Conservation (phyloP, 495 filamentous ascomycete genomes). For the Margaritispora aquatica region DNA sequence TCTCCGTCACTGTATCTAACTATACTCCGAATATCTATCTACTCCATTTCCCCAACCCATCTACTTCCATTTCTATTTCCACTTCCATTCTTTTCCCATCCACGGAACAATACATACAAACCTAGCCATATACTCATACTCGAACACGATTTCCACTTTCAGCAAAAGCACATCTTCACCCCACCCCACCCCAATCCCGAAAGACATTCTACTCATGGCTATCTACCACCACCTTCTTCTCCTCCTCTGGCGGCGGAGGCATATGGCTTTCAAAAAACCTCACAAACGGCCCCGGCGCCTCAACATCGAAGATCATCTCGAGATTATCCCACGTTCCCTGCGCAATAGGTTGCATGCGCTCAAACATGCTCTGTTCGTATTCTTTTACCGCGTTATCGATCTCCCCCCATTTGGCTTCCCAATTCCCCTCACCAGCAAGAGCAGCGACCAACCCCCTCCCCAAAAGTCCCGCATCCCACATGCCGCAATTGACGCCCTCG, state of each 20-base stretch:
- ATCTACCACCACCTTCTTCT: no score
- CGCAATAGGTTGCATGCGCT: constrained; percentile 1
- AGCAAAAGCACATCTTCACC: no score
- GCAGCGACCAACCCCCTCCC: neutral
- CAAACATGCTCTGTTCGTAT: constrained; percentile 26
- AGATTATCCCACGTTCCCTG: constrained; percentile 10
- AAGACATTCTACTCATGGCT: no score
- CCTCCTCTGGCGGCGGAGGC: constrained; percentile 1
- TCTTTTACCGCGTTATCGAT: constrained; percentile 18
- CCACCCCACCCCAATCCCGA: no score
- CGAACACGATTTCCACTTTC: no score
- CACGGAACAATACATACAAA: no score
- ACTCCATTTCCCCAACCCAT: no score
- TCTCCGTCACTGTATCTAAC: no score
- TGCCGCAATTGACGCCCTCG: constrained; percentile 53
- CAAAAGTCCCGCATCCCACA: constrained; percentile 43
- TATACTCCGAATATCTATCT: no score
- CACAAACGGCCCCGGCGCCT: constrained; percentile 13
- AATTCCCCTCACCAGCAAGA: neutral
- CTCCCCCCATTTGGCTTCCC: neutral
- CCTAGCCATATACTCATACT: no score
- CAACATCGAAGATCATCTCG: constrained; percentile 11
- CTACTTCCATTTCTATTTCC: no score
- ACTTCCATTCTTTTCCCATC: no score
- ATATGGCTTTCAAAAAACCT: constrained; percentile 10